Evolutionary conservation across 1,284 basidiomycete genomes (phyloP).

Genomic region (Afroboletus lepidellus): DNA sequence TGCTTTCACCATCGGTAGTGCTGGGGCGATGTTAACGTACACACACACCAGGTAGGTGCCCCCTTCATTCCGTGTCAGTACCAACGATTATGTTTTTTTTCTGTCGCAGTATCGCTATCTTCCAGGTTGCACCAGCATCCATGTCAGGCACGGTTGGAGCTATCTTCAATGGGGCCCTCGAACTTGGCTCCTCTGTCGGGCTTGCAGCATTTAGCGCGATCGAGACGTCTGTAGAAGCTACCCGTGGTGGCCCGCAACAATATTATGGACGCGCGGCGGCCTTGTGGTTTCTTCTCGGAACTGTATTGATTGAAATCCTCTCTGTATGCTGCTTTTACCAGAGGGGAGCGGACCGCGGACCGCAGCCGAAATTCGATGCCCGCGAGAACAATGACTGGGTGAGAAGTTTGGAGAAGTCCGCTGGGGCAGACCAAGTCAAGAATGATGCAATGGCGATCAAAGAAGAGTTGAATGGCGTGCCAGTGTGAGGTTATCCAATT

Average conservation of each 20-base stretch:
- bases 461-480: too few species aligned
- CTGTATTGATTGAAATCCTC: constrained; percentile 37
- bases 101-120: constrained; percentile 55
- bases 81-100: neutral
- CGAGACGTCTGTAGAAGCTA: constrained; percentile 42
- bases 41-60: constrained; percentile 39
- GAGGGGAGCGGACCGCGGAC: constrained; percentile 2
- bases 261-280: constrained; percentile 46
- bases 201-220: constrained; percentile 49
- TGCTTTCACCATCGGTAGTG: constrained; percentile 46
- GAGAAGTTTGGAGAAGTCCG: too few species aligned
- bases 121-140: constrained; percentile 45
- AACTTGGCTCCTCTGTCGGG: constrained; percentile 51
- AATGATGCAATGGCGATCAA: too few species aligned
- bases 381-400: too few species aligned
- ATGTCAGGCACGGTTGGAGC: constrained; percentile 56
- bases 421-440: too few species aligned
- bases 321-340: constrained; percentile 42
- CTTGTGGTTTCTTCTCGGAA: constrained; percentile 50
- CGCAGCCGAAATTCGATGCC: neutral
- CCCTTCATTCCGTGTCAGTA: neutral
- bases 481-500: too few species aligned
- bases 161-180: constrained; percentile 53
- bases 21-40: constrained; percentile 37
- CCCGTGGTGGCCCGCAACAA: constrained; percentile 28